Evolutionary conservation across 2,329 filamentous ascomycete genomes (phyloP), one percentile per base, ranked within the genome.

Genomic region (Fonsecaea monophora): DNA sequence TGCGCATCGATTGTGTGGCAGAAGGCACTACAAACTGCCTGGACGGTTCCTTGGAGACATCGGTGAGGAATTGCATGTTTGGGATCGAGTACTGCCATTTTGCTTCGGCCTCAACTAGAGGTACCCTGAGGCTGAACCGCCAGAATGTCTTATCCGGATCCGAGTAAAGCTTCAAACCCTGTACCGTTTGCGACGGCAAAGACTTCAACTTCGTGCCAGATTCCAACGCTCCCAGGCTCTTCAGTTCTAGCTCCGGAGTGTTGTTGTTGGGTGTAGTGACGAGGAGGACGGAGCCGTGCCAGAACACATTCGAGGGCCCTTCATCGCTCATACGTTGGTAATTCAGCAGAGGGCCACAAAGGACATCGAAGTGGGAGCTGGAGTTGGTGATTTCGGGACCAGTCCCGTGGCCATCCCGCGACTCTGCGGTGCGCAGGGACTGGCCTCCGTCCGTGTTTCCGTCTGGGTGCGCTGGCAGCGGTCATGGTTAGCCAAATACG

Each of bases 261-360:
- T 82, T 81, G 74, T 86, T 88, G 30, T 90, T 90, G 4, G 92
- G 90, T 60, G 85, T 88, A 15, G 90, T 91, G 60, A 97, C 92
- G 58, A 97, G 82, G 73, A 97, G 81, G 7, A 96, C 91, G 77
- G 92, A 96, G 65, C 94, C 94, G 73, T 91, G 83, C 94, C 94
- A 98, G 55, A 74, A 73, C 10, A 77, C 71, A 1, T 75, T 70
- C 32, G 74, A 68, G 18, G 59, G 32, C 10, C 69, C 68, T 45
- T 77, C 71, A 53, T 73, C 70, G 34, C 62, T 69, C 82, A 82
- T 77, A 79, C 78, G 75, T 78, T 83, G 75, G 76, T 82, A 79
- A 69, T 83, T 83, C 70, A 83, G 75, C 30, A 83, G 74, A 75
- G 86, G 78, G 72, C 82, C 77, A 77, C 81, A 79, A 38, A 82